These are phyloP conservation scores for Aspergillus funiculosus DNA, from an alignment of 495 filamentous ascomycete species.

Conservation along the genomic window DNA sequence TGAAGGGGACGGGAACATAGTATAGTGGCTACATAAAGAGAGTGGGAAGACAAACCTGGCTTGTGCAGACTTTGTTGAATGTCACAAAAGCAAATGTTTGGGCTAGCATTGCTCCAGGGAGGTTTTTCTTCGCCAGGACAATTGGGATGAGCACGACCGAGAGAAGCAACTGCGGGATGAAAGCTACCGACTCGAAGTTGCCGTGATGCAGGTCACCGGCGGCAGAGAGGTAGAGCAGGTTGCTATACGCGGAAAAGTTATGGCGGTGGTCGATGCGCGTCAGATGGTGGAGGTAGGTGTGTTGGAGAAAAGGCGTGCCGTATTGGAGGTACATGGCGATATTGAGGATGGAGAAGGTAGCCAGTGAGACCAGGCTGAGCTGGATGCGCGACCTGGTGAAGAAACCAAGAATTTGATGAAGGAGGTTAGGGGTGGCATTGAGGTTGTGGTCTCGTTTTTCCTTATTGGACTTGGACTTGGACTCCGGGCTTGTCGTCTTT, in stretches of 20 bases:
- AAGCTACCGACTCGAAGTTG: constrained; percentile 73
- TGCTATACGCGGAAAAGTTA: constrained; percentile 97
- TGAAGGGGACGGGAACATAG: neutral
- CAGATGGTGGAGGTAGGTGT: constrained; percentile 90
- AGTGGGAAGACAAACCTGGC: constrained; percentile 58
- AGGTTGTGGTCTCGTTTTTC: constrained; percentile 1
- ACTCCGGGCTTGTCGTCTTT: constrained; percentile 4
- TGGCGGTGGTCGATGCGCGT: constrained; percentile 93
- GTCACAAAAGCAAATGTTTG: constrained; percentile 97
- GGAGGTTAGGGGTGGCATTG: neutral
- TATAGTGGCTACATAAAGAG: neutral
- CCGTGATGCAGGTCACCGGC: constrained; percentile 43
- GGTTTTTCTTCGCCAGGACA: constrained; percentile 71
- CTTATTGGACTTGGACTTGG: constrained; percentile 2
- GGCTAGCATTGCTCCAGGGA: constrained; percentile 88
- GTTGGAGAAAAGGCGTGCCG: constrained; percentile 68
- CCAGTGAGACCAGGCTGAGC: constrained; percentile 58
- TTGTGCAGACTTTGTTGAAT: constrained; percentile 98
- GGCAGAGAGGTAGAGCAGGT: constrained; percentile 77
- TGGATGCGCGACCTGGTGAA: constrained; percentile 55
- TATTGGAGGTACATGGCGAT: constrained; percentile 68
- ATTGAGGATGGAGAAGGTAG: constrained; percentile 68
- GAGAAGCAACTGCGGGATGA: constrained; percentile 78
- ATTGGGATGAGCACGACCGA: constrained; percentile 72
- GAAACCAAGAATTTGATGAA: constrained; percentile 41